phyloP scores from a whole-genome alignment of 192 early-diverging fungal genomes.

The Coemansia sp. region DNA sequence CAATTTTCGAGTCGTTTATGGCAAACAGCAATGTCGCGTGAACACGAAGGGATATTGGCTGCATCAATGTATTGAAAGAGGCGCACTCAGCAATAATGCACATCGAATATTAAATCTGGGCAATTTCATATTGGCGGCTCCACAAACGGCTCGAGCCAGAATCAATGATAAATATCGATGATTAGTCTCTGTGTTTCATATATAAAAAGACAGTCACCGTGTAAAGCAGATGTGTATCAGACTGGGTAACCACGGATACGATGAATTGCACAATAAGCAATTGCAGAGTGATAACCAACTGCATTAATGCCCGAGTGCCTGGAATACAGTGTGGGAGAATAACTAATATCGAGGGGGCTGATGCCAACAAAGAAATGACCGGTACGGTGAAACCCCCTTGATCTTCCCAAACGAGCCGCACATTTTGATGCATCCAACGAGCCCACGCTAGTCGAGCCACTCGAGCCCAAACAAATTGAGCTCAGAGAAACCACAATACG shows the following conservation, averaged over 20 bases:
- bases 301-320: no score
- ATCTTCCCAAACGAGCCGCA: background rate
- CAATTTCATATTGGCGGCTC: background rate
- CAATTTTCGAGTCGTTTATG: background rate
- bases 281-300: no score
- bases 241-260: background rate
- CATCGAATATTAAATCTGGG: constrained; percentile 2
- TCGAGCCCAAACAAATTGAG: background rate
- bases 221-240: background rate
- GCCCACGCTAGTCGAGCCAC: background rate
- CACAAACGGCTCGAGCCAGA: background rate
- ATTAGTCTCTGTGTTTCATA: background rate
- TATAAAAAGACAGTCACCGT: background rate
- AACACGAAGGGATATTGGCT: background rate
- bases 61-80: constrained; percentile 4
- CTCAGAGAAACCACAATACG: background rate
- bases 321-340: no score
- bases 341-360: no score
- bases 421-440: background rate
- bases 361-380: no score
- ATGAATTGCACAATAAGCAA: background rate
- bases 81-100: background rate
- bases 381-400: no score
- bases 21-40: constrained; percentile 3
- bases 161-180: background rate